These are phyloP conservation scores for Inga laurina DNA, from an alignment of 306 rosid genomes.

Conservation along the genomic window DNA sequence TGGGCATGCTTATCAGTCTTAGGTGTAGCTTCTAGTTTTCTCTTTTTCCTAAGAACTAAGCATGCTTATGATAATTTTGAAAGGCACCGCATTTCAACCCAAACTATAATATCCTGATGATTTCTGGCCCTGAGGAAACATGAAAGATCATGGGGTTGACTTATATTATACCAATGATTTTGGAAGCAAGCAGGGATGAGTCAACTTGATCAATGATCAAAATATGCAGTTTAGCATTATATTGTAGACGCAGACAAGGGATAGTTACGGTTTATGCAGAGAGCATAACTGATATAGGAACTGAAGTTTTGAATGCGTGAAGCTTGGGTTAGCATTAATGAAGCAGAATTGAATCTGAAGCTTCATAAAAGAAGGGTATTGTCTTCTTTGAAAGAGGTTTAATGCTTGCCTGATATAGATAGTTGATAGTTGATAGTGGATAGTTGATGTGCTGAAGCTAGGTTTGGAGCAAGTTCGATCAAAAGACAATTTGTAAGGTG, in stretches of 20 bases:
- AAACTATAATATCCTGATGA: constrained; percentile 31
- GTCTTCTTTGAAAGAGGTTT: background rate
- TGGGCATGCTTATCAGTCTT: constrained; percentile 83
- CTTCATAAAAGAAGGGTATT: background rate
- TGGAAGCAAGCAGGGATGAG: constrained; percentile 5
- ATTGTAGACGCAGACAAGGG: background rate
- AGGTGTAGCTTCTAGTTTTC: constrained; percentile 63
- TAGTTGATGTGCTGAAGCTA: background rate
- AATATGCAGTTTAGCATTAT: background rate
- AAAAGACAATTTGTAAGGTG: constrained; percentile 2
- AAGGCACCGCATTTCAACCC: constrained; percentile 53
- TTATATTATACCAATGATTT: constrained; percentile 8
- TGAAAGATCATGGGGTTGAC: background rate
- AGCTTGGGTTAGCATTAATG: background rate
- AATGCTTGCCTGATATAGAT: background rate
- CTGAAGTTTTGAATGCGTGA: background rate
- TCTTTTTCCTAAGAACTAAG: constrained; percentile 73
- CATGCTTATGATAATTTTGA: constrained; percentile 78
- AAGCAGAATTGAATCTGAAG: background rate
- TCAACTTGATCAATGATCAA: background rate
- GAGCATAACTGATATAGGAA: background rate
- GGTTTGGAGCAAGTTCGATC: constrained; percentile 10
- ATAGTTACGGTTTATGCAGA: too few species aligned
- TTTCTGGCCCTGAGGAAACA: background rate
- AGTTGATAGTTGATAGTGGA: background rate